phyloP scores from a whole-genome alignment of 257 asterid genomes.

The Coffea eugenioides region DNA sequence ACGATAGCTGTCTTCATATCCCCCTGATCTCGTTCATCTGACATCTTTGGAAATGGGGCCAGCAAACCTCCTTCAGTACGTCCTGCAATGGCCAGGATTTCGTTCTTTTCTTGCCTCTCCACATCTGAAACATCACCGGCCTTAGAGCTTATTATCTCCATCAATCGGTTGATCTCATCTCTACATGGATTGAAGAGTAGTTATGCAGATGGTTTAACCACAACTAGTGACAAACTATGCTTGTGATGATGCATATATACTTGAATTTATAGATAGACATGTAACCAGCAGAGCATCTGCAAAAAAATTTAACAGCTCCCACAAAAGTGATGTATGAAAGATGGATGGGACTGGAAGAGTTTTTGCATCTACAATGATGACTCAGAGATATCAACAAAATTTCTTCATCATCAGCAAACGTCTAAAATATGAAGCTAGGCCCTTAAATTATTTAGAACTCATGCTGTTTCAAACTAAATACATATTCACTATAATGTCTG shows the following conservation, averaged over 20 bases:
- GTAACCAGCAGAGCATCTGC: neutral
- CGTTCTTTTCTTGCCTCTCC: slow-evolving; percentile 38
- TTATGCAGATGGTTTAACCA: neutral
- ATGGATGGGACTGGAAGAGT: neutral
- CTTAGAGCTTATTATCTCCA: slow-evolving; percentile 59
- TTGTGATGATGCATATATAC: neutral
- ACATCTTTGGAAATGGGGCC: slow-evolving; percentile 36
- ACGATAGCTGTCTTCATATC: slow-evolving; percentile 28
- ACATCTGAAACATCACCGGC: slow-evolving; percentile 23
- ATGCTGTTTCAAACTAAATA: neutral
- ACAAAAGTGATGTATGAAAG: neutral
- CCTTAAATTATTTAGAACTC: neutral
- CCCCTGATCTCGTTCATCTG: slow-evolving; percentile 36
- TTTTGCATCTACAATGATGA: neutral
- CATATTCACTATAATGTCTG: neutral
- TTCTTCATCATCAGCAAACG: neutral
- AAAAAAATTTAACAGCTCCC: neutral
- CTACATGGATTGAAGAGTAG: slow-evolving; percentile 36
- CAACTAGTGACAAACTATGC: neutral
- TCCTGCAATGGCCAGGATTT: slow-evolving; percentile 31
- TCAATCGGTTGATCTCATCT: slow-evolving; percentile 66
- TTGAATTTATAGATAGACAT: too few relatives aligned
- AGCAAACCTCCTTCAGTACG: slow-evolving; percentile 33
- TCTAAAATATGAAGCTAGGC: neutral
- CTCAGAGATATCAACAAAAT: neutral